Percentiles rank a stretch among this genome's conserved stretches.
These are phyloP conservation scores for Chimonanthus salicifolius DNA, from an alignment of 164 flowering plant species.

Conservation along the genomic window DNA sequence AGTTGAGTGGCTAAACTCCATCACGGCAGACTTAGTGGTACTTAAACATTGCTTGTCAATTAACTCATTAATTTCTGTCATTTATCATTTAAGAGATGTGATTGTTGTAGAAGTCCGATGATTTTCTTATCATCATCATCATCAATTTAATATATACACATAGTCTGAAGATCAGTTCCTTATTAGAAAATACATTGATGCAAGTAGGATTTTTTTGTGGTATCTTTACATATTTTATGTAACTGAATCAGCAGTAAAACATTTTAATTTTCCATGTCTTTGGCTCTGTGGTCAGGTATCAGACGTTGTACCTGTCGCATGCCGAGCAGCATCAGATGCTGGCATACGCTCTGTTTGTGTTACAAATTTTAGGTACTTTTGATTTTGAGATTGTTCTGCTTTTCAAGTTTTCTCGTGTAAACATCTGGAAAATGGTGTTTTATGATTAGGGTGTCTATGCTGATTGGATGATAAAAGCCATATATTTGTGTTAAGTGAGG, in stretches of 20 bases:
- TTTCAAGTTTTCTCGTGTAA: neutral
- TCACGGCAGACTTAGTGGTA: conserved; percentile 99
- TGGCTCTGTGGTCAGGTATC: conserved; percentile 50
- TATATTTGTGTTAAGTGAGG: too few species aligned
- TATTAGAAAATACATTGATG: neutral
- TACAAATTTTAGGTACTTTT: conserved; percentile 81
- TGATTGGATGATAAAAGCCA: too few species aligned
- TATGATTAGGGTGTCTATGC: too few species aligned
- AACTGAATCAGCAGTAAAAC: neutral
- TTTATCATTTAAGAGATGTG: neutral
- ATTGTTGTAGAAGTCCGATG: neutral
- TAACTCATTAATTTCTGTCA: neutral
- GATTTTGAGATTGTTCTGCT: neutral
- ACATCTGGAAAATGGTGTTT: too few species aligned
- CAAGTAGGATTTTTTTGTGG: neutral
- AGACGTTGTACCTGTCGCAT: conserved; percentile 98
- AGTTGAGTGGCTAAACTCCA: conserved; percentile 83
- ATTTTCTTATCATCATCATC: neutral
- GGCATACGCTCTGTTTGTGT: conserved; percentile 97
- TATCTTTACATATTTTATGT: neutral
- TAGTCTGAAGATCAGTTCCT: neutral
- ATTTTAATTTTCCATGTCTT: neutral
- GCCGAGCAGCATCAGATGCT: conserved; percentile 99
- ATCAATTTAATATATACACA: neutral
- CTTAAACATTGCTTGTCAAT: neutral